phyloP scores from a whole-genome alignment of 164 flowering plant species.

The Chimonanthus praecox region DNA sequence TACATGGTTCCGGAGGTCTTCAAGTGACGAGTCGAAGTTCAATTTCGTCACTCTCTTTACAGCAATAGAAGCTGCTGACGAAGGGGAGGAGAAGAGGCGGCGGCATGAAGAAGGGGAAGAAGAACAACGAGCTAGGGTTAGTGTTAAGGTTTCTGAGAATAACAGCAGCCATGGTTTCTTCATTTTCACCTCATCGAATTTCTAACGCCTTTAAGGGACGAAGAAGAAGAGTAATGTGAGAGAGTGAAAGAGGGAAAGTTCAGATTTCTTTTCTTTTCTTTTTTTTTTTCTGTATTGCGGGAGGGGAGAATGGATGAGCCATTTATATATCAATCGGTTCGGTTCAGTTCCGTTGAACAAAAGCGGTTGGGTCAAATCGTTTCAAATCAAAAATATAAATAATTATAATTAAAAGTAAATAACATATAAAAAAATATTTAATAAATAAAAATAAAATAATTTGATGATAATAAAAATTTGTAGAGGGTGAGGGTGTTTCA shows the following conservation, averaged over 20 bases:
- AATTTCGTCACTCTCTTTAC: conserved; percentile 68
- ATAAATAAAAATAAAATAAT: too few species aligned
- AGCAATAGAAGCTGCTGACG: conserved; percentile 30
- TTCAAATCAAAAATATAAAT: too few species aligned
- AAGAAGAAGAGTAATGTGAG: not conserved
- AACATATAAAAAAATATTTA: too few species aligned
- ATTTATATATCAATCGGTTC: too few species aligned
- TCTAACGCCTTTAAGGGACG: not conserved
- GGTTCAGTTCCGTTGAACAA: too few species aligned
- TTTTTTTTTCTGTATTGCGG: too few species aligned
- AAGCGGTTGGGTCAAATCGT: too few species aligned
- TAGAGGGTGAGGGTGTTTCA: too few species aligned
- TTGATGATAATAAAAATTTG: too few species aligned
- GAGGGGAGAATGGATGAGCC: too few species aligned
- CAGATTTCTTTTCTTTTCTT: too few species aligned
- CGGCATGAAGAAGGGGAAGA: conserved; percentile 7
- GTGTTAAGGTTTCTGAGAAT: conserved; percentile 23
- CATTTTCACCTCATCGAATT: conserved; percentile 16
- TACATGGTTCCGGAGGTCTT: conserved; percentile 46
- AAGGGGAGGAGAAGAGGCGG: conserved; percentile 7
- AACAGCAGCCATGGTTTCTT: conserved; percentile 21
- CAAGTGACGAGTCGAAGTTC: conserved; percentile 65
- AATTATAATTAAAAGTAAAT: too few species aligned
- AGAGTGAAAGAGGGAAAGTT: not conserved
- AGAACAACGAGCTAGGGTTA: not conserved